These are phyloP conservation scores for Sphaerostilbella broomeana DNA, from an alignment of 2,329 filamentous ascomycete species.

Conservation along the genomic window DNA sequence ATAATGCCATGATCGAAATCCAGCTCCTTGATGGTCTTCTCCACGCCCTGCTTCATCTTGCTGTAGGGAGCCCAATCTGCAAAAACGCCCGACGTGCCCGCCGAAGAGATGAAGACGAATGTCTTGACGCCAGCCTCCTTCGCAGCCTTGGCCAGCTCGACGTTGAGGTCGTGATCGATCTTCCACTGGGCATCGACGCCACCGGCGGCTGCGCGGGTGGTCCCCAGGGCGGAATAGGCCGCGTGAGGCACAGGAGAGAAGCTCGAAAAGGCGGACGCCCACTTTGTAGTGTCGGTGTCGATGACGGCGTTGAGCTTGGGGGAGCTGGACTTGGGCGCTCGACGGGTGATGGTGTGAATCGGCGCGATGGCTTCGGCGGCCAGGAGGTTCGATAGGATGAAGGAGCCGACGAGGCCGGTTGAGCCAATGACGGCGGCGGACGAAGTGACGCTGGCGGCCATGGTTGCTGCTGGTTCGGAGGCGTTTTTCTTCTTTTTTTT, in stretches of 20 bases:
- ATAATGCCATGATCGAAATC: slow-evolving; percentile 76
- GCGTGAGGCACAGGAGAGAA: slow-evolving; percentile 51
- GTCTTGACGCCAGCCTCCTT: slow-evolving; percentile 64
- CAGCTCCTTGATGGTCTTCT: slow-evolving; percentile 65
- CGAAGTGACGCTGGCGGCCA: slow-evolving; percentile 9
- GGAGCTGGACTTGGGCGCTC: slow-evolving; percentile 48
- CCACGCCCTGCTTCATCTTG: slow-evolving; percentile 81
- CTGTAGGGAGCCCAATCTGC: slow-evolving; percentile 42
- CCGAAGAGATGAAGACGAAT: slow-evolving; percentile 69
- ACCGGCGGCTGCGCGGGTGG: slow-evolving; percentile 69
- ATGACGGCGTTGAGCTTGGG: slow-evolving; percentile 57
- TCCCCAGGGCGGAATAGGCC: slow-evolving; percentile 75
- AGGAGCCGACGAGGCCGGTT: slow-evolving; percentile 63
- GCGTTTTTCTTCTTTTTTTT: too few species aligned
- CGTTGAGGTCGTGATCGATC: slow-evolving; percentile 81
- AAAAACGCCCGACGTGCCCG: slow-evolving; percentile 38
- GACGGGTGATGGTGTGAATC: slow-evolving; percentile 61
- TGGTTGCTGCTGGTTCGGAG: too few species aligned
- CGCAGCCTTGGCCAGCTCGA: slow-evolving; percentile 69
- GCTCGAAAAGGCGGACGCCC: slow-evolving; percentile 54
- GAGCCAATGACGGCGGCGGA: slow-evolving; percentile 51
- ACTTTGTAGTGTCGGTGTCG: slow-evolving; percentile 61
- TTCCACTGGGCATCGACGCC: slow-evolving; percentile 74
- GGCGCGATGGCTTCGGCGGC: slow-evolving; percentile 43
- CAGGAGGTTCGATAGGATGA: slow-evolving; percentile 65